phyloP scores from a whole-genome alignment of 441 rosid species.

The Viola pubescens region DNA sequence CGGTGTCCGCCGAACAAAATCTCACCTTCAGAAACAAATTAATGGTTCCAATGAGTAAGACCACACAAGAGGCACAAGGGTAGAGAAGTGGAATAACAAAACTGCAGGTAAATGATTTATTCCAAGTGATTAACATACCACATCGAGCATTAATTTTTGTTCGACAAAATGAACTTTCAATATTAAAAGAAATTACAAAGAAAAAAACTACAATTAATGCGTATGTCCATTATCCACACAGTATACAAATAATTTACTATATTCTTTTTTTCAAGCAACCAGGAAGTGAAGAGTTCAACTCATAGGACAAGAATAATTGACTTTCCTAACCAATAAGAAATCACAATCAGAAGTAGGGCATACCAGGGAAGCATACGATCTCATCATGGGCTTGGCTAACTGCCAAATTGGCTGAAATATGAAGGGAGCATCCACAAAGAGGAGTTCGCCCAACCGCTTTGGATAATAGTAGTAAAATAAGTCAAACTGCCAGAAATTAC shows the following conservation, averaged over 20 bases:
- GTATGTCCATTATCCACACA: too few relatives aligned
- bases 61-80: not conserved
- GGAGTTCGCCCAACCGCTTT: conserved; percentile 74
- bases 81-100: not conserved
- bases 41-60: conserved; percentile 2
- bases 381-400: conserved; percentile 62
- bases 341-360: conserved; percentile 8
- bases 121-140: not conserved
- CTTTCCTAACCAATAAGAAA: too few relatives aligned
- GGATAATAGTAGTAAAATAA: conserved; percentile 89
- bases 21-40: conserved; percentile 48
- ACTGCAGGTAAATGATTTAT: not conserved
- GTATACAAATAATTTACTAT: too few relatives aligned
- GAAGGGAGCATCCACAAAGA: conserved; percentile 89
- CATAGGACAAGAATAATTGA: too few relatives aligned
- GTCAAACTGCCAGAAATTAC: conserved; percentile 57
- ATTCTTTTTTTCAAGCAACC: too few relatives aligned
- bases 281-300: too few relatives aligned
- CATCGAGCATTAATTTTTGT: too few relatives aligned
- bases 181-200: too few relatives aligned
- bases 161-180: too few relatives aligned
- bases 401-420: conserved; percentile 87
- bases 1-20: conserved; percentile 60
- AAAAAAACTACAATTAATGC: too few relatives aligned
- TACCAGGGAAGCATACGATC: conserved; percentile 84